A percentile compares a stretch with the other conserved stretches of the same genome.
phyloP scores from a whole-genome alignment of 169 alveolate genomes.

The Plasmodium malariae region DNA sequence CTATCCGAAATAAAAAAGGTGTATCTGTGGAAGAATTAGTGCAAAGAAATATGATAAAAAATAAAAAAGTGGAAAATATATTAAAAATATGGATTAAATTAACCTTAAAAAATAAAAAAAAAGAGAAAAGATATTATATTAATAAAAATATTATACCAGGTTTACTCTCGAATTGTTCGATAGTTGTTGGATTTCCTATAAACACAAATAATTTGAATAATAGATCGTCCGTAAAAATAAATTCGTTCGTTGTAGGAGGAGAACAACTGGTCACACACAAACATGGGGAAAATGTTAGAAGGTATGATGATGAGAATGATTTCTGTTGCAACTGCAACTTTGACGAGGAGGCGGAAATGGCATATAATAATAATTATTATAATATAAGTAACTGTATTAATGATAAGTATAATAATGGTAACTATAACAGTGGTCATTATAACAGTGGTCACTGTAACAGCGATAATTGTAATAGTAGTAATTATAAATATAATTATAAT shows the following conservation, averaged over 20 bases:
- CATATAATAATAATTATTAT: neutral
- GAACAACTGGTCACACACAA: slow-evolving; percentile 37
- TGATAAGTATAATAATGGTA: neutral
- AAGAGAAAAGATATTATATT: slow-evolving; percentile 18
- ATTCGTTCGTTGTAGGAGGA: slow-evolving; percentile 71
- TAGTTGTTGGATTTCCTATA: slow-evolving; percentile 76
- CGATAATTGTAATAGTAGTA: neutral
- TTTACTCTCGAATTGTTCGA: slow-evolving; percentile 79
- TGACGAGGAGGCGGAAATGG: neutral
- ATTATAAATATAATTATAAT: neutral
- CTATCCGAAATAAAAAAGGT: slow-evolving; percentile 78
- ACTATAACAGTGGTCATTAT: neutral
- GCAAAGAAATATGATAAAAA: slow-evolving; percentile 48
- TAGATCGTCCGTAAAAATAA: slow-evolving; percentile 44
- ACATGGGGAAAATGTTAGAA: neutral
- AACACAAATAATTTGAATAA: neutral
- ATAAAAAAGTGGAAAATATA: slow-evolving; percentile 46
- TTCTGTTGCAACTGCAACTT: neutral
- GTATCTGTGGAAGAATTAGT: slow-evolving; percentile 73
- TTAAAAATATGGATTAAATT: slow-evolving; percentile 74
- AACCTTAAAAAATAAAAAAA: slow-evolving; percentile 21
- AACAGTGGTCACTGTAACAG: neutral
- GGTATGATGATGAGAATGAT: neutral
- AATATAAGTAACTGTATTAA: neutral
- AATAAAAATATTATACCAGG: slow-evolving; percentile 64